Conservation (phyloP, 306 rosid genomes). For the barrel medic (Medicago truncatula) region DNA sequence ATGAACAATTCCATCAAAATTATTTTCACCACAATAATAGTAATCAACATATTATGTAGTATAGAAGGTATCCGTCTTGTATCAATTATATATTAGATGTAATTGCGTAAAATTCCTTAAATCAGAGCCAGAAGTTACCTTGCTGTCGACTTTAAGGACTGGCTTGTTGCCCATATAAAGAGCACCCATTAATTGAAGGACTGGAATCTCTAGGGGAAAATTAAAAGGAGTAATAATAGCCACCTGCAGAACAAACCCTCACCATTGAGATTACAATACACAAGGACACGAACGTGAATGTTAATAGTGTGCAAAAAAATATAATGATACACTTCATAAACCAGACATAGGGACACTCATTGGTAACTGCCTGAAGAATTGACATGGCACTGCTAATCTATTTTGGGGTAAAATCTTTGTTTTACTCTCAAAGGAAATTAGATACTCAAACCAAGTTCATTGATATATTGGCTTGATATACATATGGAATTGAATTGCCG, state of each 20-base stretch:
- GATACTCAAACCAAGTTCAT: slow-evolving; percentile 26
- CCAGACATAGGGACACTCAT: slow-evolving; percentile 9
- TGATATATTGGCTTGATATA: slow-evolving; percentile 19
- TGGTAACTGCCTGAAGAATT: slow-evolving; percentile 25
- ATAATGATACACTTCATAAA: not conserved
- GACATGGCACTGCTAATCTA: slow-evolving; percentile 25
- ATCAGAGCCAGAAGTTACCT: slow-evolving; percentile 58
- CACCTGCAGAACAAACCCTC: slow-evolving; percentile 61
- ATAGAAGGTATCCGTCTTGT: slow-evolving; percentile 16
- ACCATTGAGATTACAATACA: slow-evolving; percentile 19
- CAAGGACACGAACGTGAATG: not conserved
- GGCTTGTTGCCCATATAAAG: slow-evolving; percentile 99
- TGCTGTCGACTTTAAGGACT: slow-evolving; percentile 92
- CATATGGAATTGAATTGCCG: slow-evolving; percentile 1
- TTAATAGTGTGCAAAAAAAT: slow-evolving; percentile 11
- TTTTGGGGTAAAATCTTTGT: not conserved
- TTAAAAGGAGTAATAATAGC: slow-evolving; percentile 94
- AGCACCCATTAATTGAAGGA: slow-evolving; percentile 98
- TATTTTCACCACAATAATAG: slow-evolving; percentile 9
- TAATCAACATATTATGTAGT: slow-evolving; percentile 9
- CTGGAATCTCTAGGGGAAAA: slow-evolving; percentile 96
- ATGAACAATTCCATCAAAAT: slow-evolving; percentile 2
- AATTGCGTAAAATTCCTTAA: slow-evolving; percentile 3
- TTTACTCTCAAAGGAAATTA: not conserved
- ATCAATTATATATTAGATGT: slow-evolving; percentile 3